phyloP scores from a whole-genome alignment of 2,329 filamentous ascomycete genomes.

The Diaporthe sp. region DNA sequence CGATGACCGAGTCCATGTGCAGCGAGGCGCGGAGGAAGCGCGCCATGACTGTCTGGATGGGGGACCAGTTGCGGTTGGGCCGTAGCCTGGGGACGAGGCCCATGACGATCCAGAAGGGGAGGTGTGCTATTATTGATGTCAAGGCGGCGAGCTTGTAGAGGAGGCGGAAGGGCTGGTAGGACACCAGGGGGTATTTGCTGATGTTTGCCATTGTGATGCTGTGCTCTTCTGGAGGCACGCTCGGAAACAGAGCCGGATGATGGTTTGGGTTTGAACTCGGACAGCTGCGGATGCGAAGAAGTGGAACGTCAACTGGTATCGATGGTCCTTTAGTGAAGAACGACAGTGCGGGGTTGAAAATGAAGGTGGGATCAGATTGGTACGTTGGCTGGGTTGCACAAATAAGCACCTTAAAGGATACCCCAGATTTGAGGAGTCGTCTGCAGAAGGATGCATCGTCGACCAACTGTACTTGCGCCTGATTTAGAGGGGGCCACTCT shows the following conservation, averaged over 20 bases:
- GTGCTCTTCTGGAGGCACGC: background rate
- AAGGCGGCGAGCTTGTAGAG: constrained; percentile 26
- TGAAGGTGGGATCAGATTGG: background rate
- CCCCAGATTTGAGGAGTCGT: background rate
- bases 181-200: constrained; percentile 27
- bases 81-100: constrained; percentile 34
- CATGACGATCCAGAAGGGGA: constrained; percentile 32
- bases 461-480: background rate
- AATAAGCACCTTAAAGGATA: background rate
- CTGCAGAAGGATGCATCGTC: background rate
- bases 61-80: constrained; percentile 33
- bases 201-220: constrained; percentile 15
- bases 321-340: background rate
- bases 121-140: constrained; percentile 20
- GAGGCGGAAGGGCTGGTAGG: constrained; percentile 34
- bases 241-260: background rate
- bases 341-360: background rate
- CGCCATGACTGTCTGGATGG: constrained; percentile 30
- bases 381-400: background rate
- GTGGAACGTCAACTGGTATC: too few relatives aligned
- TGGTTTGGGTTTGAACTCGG: background rate
- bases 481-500: background rate
- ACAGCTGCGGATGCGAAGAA: background rate
- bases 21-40: constrained; percentile 12
- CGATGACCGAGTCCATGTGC: background rate